A percentile compares a stretch with the other conserved stretches of the same genome.
These are phyloP conservation scores for Agaricus blazei DNA, from an alignment of 768 basidiomycete genomes.

Conservation along the genomic window DNA sequence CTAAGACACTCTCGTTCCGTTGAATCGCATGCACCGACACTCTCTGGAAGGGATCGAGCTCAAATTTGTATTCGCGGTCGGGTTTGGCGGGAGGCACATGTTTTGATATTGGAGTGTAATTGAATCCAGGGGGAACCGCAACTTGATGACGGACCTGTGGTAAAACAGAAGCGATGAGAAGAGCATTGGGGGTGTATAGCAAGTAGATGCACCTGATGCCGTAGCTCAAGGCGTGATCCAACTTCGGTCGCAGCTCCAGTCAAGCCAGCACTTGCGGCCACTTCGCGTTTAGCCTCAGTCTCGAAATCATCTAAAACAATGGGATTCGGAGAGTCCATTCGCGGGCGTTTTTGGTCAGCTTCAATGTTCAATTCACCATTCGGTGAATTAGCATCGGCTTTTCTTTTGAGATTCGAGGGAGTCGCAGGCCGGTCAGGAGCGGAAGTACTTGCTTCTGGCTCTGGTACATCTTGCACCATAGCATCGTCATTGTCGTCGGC, in stretches of 20 bases:
- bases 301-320: constrained; percentile 92
- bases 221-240: constrained; percentile 68
- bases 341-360: constrained; percentile 47
- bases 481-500: constrained; percentile 30
- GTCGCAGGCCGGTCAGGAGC: constrained; percentile 17
- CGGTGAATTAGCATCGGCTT: constrained; percentile 25
- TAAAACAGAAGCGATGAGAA: not conserved
- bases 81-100: constrained; percentile 91
- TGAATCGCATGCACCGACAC: constrained; percentile 95
- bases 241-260: constrained; percentile 61
- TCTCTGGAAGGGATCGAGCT: constrained; percentile 94
- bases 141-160: constrained; percentile 93
- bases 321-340: constrained; percentile 61
- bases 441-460: constrained; percentile 21
- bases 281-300: constrained; percentile 88
- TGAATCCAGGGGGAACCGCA: constrained; percentile 88
- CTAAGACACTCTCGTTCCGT: constrained; percentile 94
- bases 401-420: constrained; percentile 35
- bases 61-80: constrained; percentile 91
- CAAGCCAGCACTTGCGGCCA: constrained; percentile 84
- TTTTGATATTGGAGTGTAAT: constrained; percentile 84
- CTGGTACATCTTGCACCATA: constrained; percentile 1
- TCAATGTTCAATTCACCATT: constrained; percentile 21
- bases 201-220: constrained; percentile 57
- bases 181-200: not conserved